Percentiles rank a stretch among this genome's conserved stretches.
Evolutionary conservation across 805 yeast species (phyloP).

Genomic region (Starmerella kuoi): DNA sequence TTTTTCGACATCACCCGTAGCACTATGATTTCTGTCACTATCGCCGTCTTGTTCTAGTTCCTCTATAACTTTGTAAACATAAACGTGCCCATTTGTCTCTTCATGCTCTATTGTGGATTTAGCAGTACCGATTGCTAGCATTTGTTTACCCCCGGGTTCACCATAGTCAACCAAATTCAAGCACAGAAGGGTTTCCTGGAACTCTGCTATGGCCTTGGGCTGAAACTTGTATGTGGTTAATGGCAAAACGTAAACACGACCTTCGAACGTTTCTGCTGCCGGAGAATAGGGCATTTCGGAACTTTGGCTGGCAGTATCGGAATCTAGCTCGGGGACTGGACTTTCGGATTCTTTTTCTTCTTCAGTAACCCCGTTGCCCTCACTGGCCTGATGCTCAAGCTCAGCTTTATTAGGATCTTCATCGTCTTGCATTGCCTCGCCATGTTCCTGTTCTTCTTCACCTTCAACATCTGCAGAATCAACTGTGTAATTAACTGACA

Average conservation of each 20-base stretch:
- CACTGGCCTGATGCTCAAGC: not conserved
- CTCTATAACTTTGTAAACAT: slow-evolving; percentile 32
- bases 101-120: slow-evolving; percentile 66
- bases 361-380: not conserved
- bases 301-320: not conserved
- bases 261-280: slow-evolving; percentile 1
- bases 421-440: not conserved
- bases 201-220: not conserved
- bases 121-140: slow-evolving; percentile 69
- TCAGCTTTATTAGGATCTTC: not conserved
- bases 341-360: not conserved
- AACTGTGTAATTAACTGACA: not conserved
- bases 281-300: not conserved
- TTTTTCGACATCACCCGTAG: not conserved
- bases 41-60: not conserved
- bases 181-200: slow-evolving; percentile 14
- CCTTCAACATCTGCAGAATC: not conserved
- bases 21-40: not conserved
- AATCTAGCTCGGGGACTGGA: not conserved
- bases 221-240: slow-evolving; percentile 6
- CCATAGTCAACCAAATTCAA: slow-evolving; percentile 9
- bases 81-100: slow-evolving; percentile 65
- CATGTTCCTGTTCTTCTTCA: slow-evolving; percentile 1
- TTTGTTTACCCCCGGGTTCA: slow-evolving; percentile 37
- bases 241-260: slow-evolving; percentile 8